Percentiles rank a stretch among this genome's conserved stretches.
Evolutionary conservation across 768 basidiomycete genomes (phyloP).

Genomic region (Collybia sordida): DNA sequence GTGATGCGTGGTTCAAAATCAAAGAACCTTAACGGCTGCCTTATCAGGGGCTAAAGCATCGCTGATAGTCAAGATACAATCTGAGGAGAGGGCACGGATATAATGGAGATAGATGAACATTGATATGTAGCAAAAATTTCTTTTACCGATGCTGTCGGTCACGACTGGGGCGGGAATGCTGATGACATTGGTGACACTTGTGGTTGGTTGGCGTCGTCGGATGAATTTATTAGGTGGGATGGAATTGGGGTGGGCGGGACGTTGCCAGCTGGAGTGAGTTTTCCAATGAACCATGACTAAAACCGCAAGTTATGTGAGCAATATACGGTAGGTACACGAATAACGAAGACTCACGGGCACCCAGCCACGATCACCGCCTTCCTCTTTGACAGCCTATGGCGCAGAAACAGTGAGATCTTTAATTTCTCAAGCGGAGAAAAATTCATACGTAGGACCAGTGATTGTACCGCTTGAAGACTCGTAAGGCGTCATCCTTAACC

Average conservation of each 20-base stretch:
- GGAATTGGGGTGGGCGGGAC: constrained; percentile 42
- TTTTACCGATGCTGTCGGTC: constrained; percentile 23
- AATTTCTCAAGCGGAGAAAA: constrained; percentile 9
- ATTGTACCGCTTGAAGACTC: constrained; percentile 97
- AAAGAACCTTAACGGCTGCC: too few species aligned
- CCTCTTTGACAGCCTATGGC: constrained; percentile 90
- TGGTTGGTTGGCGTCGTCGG: constrained; percentile 43
- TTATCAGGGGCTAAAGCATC: not conserved
- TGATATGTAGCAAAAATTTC: not conserved
- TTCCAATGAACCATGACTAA: constrained; percentile 94
- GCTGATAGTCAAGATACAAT: not conserved
- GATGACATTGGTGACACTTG: constrained; percentile 82
- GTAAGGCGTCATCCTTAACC: constrained; percentile 81
- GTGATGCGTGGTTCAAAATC: too few species aligned
- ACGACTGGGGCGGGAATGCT: constrained; percentile 62
- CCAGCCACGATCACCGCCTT: constrained; percentile 94
- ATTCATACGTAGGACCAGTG: constrained; percentile 89
- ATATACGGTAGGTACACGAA: not conserved
- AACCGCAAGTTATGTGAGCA: constrained; percentile 9
- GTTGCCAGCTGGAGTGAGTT: constrained; percentile 59
- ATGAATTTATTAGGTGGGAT: constrained; percentile 20
- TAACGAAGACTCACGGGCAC: constrained; percentile 64
- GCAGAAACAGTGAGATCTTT: constrained; percentile 4
- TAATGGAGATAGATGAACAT: not conserved
- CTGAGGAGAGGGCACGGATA: not conserved